phyloP scores from a whole-genome alignment of 1,284 basidiomycete genomes.

The Naganishia liquefaciens region DNA sequence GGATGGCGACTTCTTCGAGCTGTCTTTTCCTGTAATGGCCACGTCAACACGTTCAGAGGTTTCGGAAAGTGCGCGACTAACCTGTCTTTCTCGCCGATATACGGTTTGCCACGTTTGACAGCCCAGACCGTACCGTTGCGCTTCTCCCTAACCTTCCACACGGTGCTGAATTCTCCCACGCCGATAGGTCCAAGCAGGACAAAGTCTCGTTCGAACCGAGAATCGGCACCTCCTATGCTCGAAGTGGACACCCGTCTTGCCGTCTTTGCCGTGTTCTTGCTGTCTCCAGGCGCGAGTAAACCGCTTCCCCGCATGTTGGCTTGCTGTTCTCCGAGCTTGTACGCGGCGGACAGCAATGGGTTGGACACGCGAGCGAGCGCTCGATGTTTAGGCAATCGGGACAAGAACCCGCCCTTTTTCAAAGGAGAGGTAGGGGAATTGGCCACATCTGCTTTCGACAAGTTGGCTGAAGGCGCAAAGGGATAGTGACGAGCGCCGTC shows the following conservation, averaged over 20 bases:
- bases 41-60: slow-evolving; percentile 32
- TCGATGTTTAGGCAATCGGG: slow-evolving; percentile 29
- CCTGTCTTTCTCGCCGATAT: slow-evolving; percentile 85
- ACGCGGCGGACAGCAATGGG: slow-evolving; percentile 48
- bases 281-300: neutral
- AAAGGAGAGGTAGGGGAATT: slow-evolving; percentile 31
- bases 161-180: slow-evolving; percentile 88
- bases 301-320: slow-evolving; percentile 5
- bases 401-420: slow-evolving; percentile 26
- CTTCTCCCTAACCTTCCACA: slow-evolving; percentile 81
- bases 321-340: slow-evolving; percentile 36
- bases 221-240: slow-evolving; percentile 26
- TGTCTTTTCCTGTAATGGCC: slow-evolving; percentile 66
- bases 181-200: slow-evolving; percentile 78
- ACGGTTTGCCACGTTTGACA: slow-evolving; percentile 89
- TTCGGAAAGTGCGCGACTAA: slow-evolving; percentile 54
- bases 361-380: slow-evolving; percentile 49
- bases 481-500: slow-evolving; percentile 29
- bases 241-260: slow-evolving; percentile 22
- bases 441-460: slow-evolving; percentile 10
- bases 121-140: slow-evolving; percentile 69
- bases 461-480: slow-evolving; percentile 23
- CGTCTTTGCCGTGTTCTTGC: slow-evolving; percentile 16
- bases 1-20: slow-evolving; percentile 88
- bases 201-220: slow-evolving; percentile 59